Base-by-base conservation (phyloP, 1,284 basidiomycete genomes). In the Tremellales sp. region DNA sequence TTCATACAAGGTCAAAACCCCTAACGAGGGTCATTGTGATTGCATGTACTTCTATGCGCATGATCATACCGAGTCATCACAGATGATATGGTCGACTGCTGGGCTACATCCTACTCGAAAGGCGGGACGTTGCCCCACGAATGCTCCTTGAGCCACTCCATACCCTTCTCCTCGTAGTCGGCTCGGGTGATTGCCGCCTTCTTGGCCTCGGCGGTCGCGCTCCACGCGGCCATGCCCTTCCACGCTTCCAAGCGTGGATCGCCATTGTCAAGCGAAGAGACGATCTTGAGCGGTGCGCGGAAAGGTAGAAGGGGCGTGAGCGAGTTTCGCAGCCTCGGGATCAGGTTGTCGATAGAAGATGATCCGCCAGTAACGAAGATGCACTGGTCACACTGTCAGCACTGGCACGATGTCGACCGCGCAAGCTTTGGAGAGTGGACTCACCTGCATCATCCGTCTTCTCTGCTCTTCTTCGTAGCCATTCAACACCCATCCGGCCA, bases 91-190 rank as follows among this genome's bases (percentile, higher is more conserved):
- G n/a, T n/a, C n/a, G 17, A n/a, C 17, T 39, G 23, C 15, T 26
- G 6, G 8, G 6, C 15, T 17, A 23, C 29, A 24, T 46, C 45
- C 29, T 51, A 46, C 36, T 33, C 41, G 33, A 36, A 65, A 29
- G 65, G 66, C 40, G 61, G 52, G 13, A 67, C 64, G 49, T 78
- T 77, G 0, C 76, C 73, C 73, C 75, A 77, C 3, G 58, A 61
- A 62, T 80, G 77, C 53, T 78, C 79, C 61, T 77, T 77, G 59
- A 80, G 66, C 68, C 75, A 80, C 49, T 97, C 93, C 2, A 83
- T 82, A 0, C 96, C 96, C 75, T 84, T 83, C 72, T 99, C 96
- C 3, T 92, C 84, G 59, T 97, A 99, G 64, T 96, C 89, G 3
- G 80, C 82, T 61, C 79, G 82, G 3, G 86, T 88, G 40, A 82